Conservation (phyloP, 1,284 basidiomycete species). For the Marasmius fiardii region DNA sequence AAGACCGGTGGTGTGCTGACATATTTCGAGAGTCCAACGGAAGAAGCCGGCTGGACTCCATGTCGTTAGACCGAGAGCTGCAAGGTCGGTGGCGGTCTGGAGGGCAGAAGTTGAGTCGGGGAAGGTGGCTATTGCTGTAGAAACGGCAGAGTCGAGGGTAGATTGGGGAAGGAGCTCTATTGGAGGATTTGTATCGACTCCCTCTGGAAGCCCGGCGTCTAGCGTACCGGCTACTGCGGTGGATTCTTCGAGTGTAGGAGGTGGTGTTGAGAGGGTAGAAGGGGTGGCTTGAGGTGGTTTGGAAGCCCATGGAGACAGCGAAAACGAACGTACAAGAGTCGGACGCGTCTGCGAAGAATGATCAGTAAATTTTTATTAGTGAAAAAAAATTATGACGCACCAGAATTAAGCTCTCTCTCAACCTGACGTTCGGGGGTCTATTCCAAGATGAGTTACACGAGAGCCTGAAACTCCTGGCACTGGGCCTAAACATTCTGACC, state of each 20-base stretch:
- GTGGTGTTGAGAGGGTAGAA: background rate
- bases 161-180: background rate
- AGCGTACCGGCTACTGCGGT: background rate
- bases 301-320: background rate
- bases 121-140: background rate
- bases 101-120: background rate
- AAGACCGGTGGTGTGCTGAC: conserved; percentile 73
- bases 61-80: conserved; percentile 68
- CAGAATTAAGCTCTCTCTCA: background rate
- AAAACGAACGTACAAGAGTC: background rate
- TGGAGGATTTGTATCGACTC: background rate
- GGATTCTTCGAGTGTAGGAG: background rate
- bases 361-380: background rate
- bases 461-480: background rate
- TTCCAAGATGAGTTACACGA: background rate
- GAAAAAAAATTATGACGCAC: background rate
- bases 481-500: background rate
- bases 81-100: conserved; percentile 48
- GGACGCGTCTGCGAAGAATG: background rate
- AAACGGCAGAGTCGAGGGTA: background rate
- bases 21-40: conserved; percentile 67
- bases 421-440: background rate
- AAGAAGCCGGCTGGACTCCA: conserved; percentile 60
- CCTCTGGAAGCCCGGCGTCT: background rate
- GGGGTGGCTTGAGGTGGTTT: background rate